A percentile compares a stretch with the other conserved stretches of the same genome.
Evolutionary conservation across 345 rosid species (phyloP).

Genomic region (Arabidopsis suecica): DNA sequence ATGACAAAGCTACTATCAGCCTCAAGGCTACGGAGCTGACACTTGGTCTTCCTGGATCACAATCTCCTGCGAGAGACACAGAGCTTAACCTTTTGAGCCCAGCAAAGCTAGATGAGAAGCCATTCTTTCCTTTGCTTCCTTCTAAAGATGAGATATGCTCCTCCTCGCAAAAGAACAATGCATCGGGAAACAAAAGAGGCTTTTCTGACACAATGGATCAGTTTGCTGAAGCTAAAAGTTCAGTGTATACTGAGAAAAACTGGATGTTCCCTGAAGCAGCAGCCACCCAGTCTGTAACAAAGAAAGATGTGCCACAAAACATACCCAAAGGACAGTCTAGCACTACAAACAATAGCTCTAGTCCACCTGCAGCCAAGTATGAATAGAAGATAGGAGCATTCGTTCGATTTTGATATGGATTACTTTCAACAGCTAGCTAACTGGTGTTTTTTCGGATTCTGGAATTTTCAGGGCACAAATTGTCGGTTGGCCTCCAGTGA

Average conservation of each 20-base stretch:
- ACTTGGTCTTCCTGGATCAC: conserved; percentile 93
- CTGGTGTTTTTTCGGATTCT: background rate
- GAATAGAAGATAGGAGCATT: conserved; percentile 4
- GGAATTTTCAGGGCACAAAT: conserved; percentile 44
- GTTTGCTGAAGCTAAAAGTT: conserved; percentile 65
- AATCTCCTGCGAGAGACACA: conserved; percentile 64
- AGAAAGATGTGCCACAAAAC: conserved; percentile 59
- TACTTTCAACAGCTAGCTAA: conserved; percentile 30
- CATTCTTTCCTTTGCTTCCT: conserved; percentile 80
- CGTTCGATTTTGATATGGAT: conserved; percentile 1
- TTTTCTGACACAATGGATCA: conserved; percentile 79
- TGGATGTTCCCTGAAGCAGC: conserved; percentile 64
- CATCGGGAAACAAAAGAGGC: conserved; percentile 80
- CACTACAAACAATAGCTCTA: conserved; percentile 52
- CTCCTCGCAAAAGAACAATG: conserved; percentile 55
- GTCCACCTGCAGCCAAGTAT: conserved; percentile 81
- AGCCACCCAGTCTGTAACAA: conserved; percentile 47
- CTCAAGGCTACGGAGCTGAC: conserved; percentile 84
- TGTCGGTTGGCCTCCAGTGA: conserved; percentile 52
- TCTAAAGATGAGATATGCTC: conserved; percentile 63
- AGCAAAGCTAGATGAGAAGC: conserved; percentile 63
- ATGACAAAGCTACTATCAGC: conserved; percentile 61
- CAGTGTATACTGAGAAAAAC: conserved; percentile 59
- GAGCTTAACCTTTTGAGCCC: conserved; percentile 56
- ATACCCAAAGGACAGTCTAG: conserved; percentile 49